Conservation (phyloP, 305 asterid species). For the Plantago coronopus region DNA sequence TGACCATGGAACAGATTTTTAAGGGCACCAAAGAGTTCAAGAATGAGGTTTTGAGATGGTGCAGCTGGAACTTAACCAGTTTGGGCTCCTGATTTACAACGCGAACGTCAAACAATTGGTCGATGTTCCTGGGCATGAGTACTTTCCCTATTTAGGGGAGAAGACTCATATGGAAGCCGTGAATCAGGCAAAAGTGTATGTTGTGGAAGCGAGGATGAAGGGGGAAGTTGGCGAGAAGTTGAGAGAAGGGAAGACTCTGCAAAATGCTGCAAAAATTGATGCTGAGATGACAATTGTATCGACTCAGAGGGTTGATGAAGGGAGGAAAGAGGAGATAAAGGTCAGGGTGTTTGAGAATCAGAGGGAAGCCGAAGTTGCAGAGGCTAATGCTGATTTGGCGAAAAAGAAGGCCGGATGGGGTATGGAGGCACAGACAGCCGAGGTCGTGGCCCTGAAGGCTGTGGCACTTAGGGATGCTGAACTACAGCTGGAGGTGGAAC, state of each 20-base stretch:
- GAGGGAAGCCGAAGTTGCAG: slow-evolving; percentile 54
- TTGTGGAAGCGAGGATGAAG: slow-evolving; percentile 56
- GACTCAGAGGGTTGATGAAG: slow-evolving; percentile 48
- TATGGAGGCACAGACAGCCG: slow-evolving; percentile 46
- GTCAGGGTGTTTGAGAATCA: slow-evolving; percentile 48
- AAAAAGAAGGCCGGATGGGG: slow-evolving; percentile 61
- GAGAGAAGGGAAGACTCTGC: slow-evolving; percentile 41
- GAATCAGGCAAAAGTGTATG: slow-evolving; percentile 55
- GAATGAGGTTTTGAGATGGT: slow-evolving; percentile 56
- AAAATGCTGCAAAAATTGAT: slow-evolving; percentile 53
- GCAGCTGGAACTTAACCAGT: slow-evolving; percentile 55
- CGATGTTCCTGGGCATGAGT: slow-evolving; percentile 60
- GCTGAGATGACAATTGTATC: slow-evolving; percentile 53
- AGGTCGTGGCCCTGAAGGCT: slow-evolving; percentile 51
- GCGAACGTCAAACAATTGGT: slow-evolving; percentile 64
- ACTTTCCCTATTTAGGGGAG: slow-evolving; percentile 56
- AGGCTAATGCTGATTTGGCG: slow-evolving; percentile 44
- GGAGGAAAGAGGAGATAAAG: slow-evolving; percentile 46
- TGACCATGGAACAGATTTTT: slow-evolving; percentile 64
- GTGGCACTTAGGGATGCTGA: slow-evolving; percentile 53
- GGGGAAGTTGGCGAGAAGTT: slow-evolving; percentile 44
- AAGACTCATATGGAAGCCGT: slow-evolving; percentile 64
- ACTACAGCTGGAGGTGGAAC: slow-evolving; percentile 49
- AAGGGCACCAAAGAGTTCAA: slow-evolving; percentile 54
- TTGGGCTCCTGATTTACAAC: slow-evolving; percentile 54